Evolutionary conservation across 2,329 filamentous ascomycete species (phyloP).

Genomic region (Sarocladiaceae sp.): DNA sequence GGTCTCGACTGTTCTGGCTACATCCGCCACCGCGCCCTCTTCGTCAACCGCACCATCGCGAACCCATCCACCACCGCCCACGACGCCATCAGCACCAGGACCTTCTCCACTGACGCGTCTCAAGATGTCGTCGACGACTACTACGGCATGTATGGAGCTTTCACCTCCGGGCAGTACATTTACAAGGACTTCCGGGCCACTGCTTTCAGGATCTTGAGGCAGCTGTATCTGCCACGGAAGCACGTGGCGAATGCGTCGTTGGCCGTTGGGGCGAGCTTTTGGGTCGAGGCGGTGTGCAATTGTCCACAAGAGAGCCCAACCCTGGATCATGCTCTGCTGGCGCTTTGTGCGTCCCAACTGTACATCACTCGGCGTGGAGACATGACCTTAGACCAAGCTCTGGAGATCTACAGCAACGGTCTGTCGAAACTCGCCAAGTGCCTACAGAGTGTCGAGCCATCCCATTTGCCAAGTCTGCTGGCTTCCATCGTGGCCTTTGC

Average conservation of each 20-base stretch:
- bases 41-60: slow-evolving; percentile 6
- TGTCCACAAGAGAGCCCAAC: background rate
- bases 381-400: slow-evolving; percentile 4
- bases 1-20: slow-evolving; percentile 7
- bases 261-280: background rate
- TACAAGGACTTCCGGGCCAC: background rate
- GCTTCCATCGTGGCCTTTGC: slow-evolving; percentile 5
- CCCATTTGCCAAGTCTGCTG: slow-evolving; percentile 1
- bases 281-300: slow-evolving; percentile 4
- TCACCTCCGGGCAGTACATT: background rate
- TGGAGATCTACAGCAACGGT: slow-evolving; percentile 4
- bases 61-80: slow-evolving; percentile 3
- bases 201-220: background rate
- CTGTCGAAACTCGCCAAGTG: background rate
- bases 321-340: slow-evolving; percentile 6
- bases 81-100: background rate
- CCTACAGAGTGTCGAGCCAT: background rate
- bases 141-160: background rate
- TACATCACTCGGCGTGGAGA: slow-evolving; percentile 4
- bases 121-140: slow-evolving; percentile 4
- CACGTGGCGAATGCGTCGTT: background rate
- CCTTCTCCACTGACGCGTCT: background rate
- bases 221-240: slow-evolving; percentile 5
- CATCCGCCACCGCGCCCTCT: background rate
- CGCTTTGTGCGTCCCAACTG: slow-evolving; percentile 7